These are phyloP conservation scores for Phytophthora capsici DNA, from an alignment of 352 stramenopile genomes.

Conservation along the genomic window DNA sequence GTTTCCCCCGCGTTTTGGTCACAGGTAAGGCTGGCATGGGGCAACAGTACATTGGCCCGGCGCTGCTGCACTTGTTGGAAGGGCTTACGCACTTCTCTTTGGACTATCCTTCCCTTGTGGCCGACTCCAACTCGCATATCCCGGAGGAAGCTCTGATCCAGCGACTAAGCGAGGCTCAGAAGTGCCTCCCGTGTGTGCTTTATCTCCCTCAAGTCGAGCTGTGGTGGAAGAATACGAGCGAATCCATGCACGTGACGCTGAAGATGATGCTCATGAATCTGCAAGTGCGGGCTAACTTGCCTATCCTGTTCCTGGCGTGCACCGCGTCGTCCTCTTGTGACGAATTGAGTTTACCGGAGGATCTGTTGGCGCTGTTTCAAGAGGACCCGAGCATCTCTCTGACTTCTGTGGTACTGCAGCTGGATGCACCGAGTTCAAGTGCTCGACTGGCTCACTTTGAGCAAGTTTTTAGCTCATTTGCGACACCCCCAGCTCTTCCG, in stretches of 20 bases:
- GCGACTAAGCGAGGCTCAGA: slow-evolving; percentile 75
- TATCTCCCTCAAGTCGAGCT: slow-evolving; percentile 80
- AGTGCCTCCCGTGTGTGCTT: slow-evolving; percentile 80
- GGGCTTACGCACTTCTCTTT: slow-evolving; percentile 81
- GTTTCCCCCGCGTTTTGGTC: slow-evolving; percentile 78
- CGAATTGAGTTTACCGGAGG: slow-evolving; percentile 44
- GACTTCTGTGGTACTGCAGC: slow-evolving; percentile 57
- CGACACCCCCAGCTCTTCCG: slow-evolving; percentile 43
- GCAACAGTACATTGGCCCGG: slow-evolving; percentile 70
- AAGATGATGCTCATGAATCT: slow-evolving; percentile 86
- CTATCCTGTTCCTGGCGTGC: slow-evolving; percentile 80
- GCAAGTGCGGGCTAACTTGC: slow-evolving; percentile 70
- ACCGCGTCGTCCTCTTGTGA: slow-evolving; percentile 49
- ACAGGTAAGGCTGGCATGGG: slow-evolving; percentile 67
- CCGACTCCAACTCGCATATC: slow-evolving; percentile 67
- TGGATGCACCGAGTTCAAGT: slow-evolving; percentile 36
- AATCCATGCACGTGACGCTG: slow-evolving; percentile 75
- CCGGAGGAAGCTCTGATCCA: slow-evolving; percentile 82
- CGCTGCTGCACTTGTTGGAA: slow-evolving; percentile 78
- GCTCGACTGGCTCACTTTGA: slow-evolving; percentile 61
- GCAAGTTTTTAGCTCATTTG: slow-evolving; percentile 65
- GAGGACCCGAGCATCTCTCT: slow-evolving; percentile 46
- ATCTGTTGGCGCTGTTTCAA: slow-evolving; percentile 65
- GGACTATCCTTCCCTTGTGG: slow-evolving; percentile 80
- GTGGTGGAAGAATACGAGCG: slow-evolving; percentile 76